phyloP scores from a whole-genome alignment of 1,284 basidiomycete genomes.

The Cerioporus squamosus region DNA sequence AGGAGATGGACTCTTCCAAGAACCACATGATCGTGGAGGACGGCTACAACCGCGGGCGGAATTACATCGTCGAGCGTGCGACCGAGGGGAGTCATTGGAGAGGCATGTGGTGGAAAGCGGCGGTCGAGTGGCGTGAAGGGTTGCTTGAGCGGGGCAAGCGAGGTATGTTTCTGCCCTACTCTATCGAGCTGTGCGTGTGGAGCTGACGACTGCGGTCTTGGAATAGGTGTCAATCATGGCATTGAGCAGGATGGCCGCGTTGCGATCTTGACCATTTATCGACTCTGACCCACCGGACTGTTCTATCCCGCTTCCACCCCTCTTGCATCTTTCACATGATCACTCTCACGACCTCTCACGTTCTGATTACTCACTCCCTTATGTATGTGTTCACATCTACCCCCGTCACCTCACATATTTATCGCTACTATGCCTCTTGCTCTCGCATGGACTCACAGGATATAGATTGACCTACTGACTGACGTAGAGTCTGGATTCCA shows the following conservation, averaged over 20 bases:
- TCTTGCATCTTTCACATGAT: neutral
- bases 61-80: constrained; percentile 73
- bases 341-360: constrained; percentile 8
- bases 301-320: neutral
- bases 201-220: neutral
- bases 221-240: constrained; percentile 75
- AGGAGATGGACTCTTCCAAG: constrained; percentile 69
- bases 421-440: constrained; percentile 14
- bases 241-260: constrained; percentile 80
- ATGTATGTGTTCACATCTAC: neutral
- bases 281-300: constrained; percentile 37
- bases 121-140: constrained; percentile 72
- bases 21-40: constrained; percentile 74
- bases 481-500: too few relatives aligned
- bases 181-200: constrained; percentile 1
- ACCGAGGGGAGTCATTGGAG: constrained; percentile 61
- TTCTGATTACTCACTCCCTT: constrained; percentile 1
- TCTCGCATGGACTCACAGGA: constrained; percentile 15
- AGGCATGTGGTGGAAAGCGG: constrained; percentile 70
- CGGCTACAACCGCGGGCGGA: constrained; percentile 80
- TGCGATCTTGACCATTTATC: constrained; percentile 71
- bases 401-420: constrained; percentile 15
- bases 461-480: neutral
- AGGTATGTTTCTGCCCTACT: constrained; percentile 47
- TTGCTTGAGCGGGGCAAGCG: constrained; percentile 66